These are phyloP conservation scores for Lactuca sativa DNA, from an alignment of 129 eudicot genomes.

Conservation along the genomic window DNA sequence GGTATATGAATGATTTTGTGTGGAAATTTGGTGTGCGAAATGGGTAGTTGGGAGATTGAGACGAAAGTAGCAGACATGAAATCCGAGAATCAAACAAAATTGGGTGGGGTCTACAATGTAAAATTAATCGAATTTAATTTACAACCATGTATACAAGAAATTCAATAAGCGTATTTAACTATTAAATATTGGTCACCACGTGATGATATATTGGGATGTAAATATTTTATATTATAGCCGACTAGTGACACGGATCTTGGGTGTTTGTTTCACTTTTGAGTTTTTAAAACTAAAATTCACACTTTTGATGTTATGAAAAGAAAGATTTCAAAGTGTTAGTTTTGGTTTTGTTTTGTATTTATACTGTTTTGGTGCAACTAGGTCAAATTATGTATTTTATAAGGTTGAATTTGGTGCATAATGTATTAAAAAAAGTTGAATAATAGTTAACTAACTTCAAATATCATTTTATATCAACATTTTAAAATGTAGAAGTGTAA, in stretches of 20 bases:
- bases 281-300: too few relatives aligned
- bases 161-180: background rate
- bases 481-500: too few relatives aligned
- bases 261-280: background rate
- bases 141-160: background rate
- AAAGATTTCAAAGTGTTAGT: too few relatives aligned
- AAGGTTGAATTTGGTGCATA: too few relatives aligned
- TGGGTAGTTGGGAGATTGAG: slow-evolving; percentile 32
- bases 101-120: slow-evolving; percentile 22
- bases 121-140: slow-evolving; percentile 1
- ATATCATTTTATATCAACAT: too few relatives aligned
- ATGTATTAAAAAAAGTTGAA: too few relatives aligned
- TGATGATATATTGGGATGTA: background rate
- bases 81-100: slow-evolving; percentile 15
- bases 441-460: too few relatives aligned
- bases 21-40: slow-evolving; percentile 29
- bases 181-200: slow-evolving; percentile 5
- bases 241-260: background rate
- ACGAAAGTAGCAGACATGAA: slow-evolving; percentile 22
- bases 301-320: too few relatives aligned
- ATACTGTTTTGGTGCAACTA: too few relatives aligned
- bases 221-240: background rate
- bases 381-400: too few relatives aligned
- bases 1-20: slow-evolving; percentile 18
- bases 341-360: too few relatives aligned